Evolutionary conservation across 148 eudicot genomes (phyloP).

Genomic region (Cornus kousa): DNA sequence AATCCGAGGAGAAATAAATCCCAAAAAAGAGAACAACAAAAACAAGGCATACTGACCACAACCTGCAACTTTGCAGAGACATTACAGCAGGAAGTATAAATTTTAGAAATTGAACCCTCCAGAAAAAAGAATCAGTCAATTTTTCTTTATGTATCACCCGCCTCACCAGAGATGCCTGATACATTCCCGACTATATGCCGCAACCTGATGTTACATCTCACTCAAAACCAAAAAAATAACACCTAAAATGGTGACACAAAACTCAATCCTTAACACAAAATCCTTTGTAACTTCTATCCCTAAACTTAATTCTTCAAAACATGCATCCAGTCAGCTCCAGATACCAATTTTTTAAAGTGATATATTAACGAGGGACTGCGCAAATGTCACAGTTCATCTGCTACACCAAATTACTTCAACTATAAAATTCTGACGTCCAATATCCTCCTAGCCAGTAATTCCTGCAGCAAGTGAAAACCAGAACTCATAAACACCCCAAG

Average conservation of each 20-base stretch:
- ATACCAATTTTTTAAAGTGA: constrained; percentile 8
- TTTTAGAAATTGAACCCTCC: constrained; percentile 13
- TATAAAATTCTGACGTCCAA: constrained; percentile 15
- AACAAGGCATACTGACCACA: constrained; percentile 5
- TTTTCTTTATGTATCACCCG: constrained; percentile 13
- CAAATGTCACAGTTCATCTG: constrained; percentile 23
- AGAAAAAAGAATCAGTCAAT: neutral
- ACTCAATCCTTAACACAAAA: constrained; percentile 25
- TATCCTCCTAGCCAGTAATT: constrained; percentile 33
- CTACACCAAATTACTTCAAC: constrained; percentile 23
- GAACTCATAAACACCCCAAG: constrained; percentile 5
- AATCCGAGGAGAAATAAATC: constrained; percentile 16
- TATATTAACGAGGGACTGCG: constrained; percentile 13
- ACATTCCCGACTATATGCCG: constrained; percentile 42
- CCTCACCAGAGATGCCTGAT: constrained; percentile 31
- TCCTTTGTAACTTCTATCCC: constrained; percentile 34
- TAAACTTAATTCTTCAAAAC: constrained; percentile 19
- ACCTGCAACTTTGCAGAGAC: constrained; percentile 30
- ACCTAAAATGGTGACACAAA: constrained; percentile 19
- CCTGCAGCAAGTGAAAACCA: constrained; percentile 24
- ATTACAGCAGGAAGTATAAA: constrained; percentile 27
- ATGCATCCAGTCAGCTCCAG: constrained; percentile 21
- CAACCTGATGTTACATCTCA: constrained; percentile 45
- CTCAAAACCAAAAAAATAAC: constrained; percentile 32
- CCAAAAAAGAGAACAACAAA: neutral